Evolutionary conservation across 176 grass and related monocot species (phyloP), one percentile per base, ranked within the genome.

Genomic region (Zoysia japonica): DNA sequence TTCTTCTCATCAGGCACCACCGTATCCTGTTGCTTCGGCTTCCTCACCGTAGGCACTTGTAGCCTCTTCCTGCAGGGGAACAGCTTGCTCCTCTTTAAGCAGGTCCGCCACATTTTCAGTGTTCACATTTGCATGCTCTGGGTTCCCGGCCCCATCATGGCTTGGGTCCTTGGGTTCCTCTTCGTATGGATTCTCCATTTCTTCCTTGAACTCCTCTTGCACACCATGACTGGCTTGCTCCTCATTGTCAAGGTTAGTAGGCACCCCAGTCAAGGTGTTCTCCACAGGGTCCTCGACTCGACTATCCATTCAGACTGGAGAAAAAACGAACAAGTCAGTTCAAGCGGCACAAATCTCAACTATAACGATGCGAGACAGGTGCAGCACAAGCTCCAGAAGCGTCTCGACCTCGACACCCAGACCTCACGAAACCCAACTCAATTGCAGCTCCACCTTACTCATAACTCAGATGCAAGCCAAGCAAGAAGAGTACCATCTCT

Each of bases 231-330:
- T 67, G 2, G 64, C 79, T 46, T 68, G 87, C 11, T 86, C 87
- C 47, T 80, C 83, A 1, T 77, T 65, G 61, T 63, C 48, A 3
- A 75, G 11, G 53, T 71, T 13, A 65, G 41, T 10, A 48, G 85
- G 45, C 65, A 78, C 68, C 50, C 41, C 92, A 60, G 14, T 65
- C 39, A 86, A 46, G 44, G 84, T 86, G 48, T 84, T 72, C 63
- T 86, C 85, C n/a, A 1, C 39, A 9, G 78, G 75, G 75, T 79
- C 87, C 39, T 91, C 90, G 5, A 9, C 68, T 36, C 13, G 66
- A 4, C 13, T 83, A 56, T 93, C 92, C 96, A 99, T 99, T 68
- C 10, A 79, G 59, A 36, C 93, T 92, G 63, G n/a, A 88, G 65
- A 77, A 55, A 80, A 49, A 13, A 39, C 28, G 73, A 43, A 6